These are phyloP conservation scores for Acanthamoeba triangularis DNA, from an alignment of 208 protist genomes.

Conservation along the genomic window DNA sequence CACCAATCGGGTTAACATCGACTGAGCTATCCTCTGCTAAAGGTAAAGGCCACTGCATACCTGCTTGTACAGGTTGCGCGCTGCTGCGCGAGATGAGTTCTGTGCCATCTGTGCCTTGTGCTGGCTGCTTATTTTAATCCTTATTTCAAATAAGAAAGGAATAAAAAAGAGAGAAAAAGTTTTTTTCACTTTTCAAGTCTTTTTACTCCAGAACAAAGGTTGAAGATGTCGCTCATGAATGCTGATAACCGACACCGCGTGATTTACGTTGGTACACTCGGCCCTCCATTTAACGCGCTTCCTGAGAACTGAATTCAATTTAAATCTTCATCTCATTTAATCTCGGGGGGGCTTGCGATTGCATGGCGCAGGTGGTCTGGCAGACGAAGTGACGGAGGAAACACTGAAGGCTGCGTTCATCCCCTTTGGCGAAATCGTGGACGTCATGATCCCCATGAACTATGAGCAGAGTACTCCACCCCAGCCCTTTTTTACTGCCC, in stretches of 20 bases:
- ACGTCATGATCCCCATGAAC: conserved; percentile 90
- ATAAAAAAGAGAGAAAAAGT: neutral
- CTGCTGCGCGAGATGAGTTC: neutral
- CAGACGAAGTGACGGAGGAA: conserved; percentile 87
- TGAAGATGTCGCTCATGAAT: conserved; percentile 70
- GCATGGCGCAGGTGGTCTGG: conserved; percentile 86
- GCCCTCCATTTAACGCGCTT: neutral
- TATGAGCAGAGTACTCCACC: conserved; percentile 78
- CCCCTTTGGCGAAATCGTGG: conserved; percentile 92
- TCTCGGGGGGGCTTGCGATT: neutral
- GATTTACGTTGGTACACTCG: conserved; percentile 38
- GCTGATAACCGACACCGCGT: conserved; percentile 67
- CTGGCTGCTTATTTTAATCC: too few relatives aligned
- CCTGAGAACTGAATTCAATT: neutral
- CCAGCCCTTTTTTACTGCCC: neutral
- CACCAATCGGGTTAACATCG: neutral
- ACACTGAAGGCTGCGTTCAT: conserved; percentile 89
- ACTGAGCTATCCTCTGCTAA: too few relatives aligned
- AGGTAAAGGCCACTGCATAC: neutral
- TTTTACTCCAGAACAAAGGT: too few relatives aligned
- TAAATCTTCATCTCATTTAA: neutral
- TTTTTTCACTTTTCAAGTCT: neutral
- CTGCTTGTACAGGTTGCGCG: conserved; percentile 70
- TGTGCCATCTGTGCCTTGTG: conserved; percentile 46
- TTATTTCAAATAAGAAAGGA: too few relatives aligned